phyloP scores from a whole-genome alignment of 331 rosid species.

The Cydonia oblonga region DNA sequence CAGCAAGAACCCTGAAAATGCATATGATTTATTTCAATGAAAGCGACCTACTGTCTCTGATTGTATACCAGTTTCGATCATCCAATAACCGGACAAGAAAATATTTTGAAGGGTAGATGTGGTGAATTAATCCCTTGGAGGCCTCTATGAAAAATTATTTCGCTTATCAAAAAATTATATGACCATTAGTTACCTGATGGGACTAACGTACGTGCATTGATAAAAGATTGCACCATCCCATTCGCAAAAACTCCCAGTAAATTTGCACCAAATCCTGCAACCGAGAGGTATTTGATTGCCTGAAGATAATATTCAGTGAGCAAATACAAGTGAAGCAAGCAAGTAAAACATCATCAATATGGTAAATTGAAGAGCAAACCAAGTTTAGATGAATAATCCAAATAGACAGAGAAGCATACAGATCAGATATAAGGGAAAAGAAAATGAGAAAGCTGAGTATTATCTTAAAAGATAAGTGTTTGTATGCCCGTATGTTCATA shows the following conservation, averaged over 20 bases:
- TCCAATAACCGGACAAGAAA: neutral
- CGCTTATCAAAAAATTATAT: too few species aligned
- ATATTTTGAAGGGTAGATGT: neutral
- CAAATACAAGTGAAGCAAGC: constrained; percentile 12
- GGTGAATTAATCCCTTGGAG: too few species aligned
- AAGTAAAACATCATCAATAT: constrained; percentile 1
- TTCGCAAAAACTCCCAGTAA: constrained; percentile 82
- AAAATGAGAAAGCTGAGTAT: neutral
- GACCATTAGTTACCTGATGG: constrained; percentile 76
- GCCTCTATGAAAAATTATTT: too few species aligned
- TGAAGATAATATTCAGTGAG: constrained; percentile 32
- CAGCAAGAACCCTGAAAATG: constrained; percentile 16
- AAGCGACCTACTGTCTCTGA: neutral
- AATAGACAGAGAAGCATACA: neutral
- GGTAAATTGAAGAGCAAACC: too few species aligned
- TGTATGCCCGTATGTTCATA: neutral
- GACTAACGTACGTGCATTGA: constrained; percentile 62
- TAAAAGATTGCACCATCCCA: constrained; percentile 94
- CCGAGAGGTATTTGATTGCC: constrained; percentile 86
- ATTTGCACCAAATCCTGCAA: constrained; percentile 92
- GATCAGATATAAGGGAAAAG: neutral
- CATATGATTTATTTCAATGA: neutral
- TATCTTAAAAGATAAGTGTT: neutral
- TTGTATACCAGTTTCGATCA: neutral
- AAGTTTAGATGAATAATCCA: too few species aligned